A percentile compares a stretch with the other conserved stretches of the same genome.
These are phyloP conservation scores for Setaria italica DNA, from an alignment of 202 grass and related monocot genomes.

Conservation along the genomic window DNA sequence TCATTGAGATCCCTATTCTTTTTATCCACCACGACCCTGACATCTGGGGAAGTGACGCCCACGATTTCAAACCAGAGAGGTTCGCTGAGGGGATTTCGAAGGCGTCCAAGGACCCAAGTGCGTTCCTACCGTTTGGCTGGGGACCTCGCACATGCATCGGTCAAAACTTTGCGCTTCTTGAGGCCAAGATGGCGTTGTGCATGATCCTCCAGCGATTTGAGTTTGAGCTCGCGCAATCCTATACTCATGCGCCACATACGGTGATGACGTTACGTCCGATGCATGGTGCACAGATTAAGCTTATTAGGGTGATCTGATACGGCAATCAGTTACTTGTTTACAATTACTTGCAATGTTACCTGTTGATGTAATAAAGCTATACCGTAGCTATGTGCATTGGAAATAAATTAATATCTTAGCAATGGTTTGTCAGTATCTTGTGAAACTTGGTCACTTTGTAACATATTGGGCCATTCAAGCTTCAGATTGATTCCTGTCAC, in stretches of 20 bases:
- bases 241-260: slow-evolving; percentile 59
- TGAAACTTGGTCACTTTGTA: too few relatives aligned
- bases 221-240: slow-evolving; percentile 53
- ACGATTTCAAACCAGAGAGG: slow-evolving; percentile 73
- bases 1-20: slow-evolving; percentile 46
- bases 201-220: slow-evolving; percentile 70
- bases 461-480: too few relatives aligned
- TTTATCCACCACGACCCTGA: slow-evolving; percentile 63
- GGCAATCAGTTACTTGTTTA: neutral
- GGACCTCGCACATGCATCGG: slow-evolving; percentile 70
- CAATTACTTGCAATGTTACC: neutral
- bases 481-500: too few relatives aligned
- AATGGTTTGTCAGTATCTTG: too few relatives aligned
- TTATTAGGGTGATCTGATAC: slow-evolving; percentile 33
- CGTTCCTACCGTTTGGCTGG: slow-evolving; percentile 68
- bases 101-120: slow-evolving; percentile 52
- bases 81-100: slow-evolving; percentile 68
- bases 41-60: slow-evolving; percentile 63
- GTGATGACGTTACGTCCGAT: slow-evolving; percentile 59
- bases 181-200: slow-evolving; percentile 65
- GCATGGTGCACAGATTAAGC: slow-evolving; percentile 64
- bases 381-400: too few relatives aligned
- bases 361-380: neutral
- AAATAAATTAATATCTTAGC: too few relatives aligned
- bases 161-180: slow-evolving; percentile 69